Base-by-base conservation (phyloP, 371 early-diverging fungal genomes). In the Zychaea mexicana region DNA sequence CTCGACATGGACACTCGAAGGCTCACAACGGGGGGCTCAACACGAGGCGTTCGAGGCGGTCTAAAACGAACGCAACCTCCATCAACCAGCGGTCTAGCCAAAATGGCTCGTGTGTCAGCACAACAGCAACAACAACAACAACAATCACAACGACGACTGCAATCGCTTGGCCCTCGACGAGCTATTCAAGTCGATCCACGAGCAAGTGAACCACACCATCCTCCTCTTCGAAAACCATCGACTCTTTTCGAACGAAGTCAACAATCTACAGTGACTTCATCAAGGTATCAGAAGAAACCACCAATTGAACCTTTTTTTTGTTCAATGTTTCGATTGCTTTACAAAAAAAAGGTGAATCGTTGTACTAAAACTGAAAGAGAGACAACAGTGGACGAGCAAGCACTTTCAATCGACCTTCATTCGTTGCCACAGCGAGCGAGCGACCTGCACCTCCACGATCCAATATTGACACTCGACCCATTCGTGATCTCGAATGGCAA, bases 401-500 rank as follows among this genome's bases (percentile, higher is more conserved):
- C 31, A 67, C 62, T 0, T 32, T 67, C 33, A 62, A 59, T 57
- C 67, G 62, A 31, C 58, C 52, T 26, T 59, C 63, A 7, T 57
- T 62, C 21, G 55, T 60, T 31, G 49, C 46, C 26, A 28, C 64
- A 10, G n/a, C 38, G 21, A 59, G 24, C 15, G 26, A 38, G 38
- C 13, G 60, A 63, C 15, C 31, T 32, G 21, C 24, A 27, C 45
- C 42, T 38, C 55, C 32, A 59, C 32, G 47, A 59, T 15, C 38
- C 19, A 55, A 59, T 47, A 55, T 61, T 21, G 93, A 92, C 66
- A 87, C 90, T 7, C 80, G 92, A 30, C 75, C 85, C 17, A 67
- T 94, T 32, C 85, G 90, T 60, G 89, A 90, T 52, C 83, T 85
- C 45, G 70, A 67, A 19, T 97, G 87, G 72, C 90, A 90, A 67